A percentile compares a stretch with the other conserved stretches of the same genome.
These are phyloP conservation scores for Cytospora chrysosperma DNA, from an alignment of 2,329 filamentous ascomycete genomes.

Conservation along the genomic window DNA sequence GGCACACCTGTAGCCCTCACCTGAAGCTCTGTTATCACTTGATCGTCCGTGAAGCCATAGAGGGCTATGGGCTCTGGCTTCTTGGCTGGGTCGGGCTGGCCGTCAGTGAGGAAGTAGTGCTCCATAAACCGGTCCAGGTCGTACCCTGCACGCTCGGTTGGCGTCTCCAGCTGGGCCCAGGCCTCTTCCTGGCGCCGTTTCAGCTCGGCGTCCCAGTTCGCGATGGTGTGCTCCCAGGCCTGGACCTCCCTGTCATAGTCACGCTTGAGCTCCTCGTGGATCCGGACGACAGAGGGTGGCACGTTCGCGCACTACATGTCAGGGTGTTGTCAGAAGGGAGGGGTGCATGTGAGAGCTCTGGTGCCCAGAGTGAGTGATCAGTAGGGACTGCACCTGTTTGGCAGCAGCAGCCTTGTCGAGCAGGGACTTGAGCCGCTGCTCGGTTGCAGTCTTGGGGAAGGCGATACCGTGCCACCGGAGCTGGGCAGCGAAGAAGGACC, in stretches of 20 bases:
- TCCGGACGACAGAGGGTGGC: neutral
- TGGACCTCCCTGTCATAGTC: neutral
- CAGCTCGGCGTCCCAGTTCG: neutral
- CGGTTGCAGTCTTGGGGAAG: neutral
- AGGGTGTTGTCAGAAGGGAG: neutral
- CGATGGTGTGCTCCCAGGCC: neutral
- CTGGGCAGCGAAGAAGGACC: neutral
- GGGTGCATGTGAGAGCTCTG: neutral
- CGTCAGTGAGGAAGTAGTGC: slow-evolving; percentile 6
- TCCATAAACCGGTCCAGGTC: slow-evolving; percentile 10
- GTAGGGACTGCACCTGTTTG: neutral
- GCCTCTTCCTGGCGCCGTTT: neutral
- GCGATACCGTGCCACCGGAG: neutral
- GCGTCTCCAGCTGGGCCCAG: slow-evolving; percentile 2
- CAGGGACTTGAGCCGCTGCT: neutral
- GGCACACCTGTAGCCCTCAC: neutral
- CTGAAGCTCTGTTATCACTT: neutral
- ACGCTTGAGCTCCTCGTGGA: neutral
- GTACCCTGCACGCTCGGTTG: neutral
- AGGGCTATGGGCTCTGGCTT: slow-evolving; percentile 3
- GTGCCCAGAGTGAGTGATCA: neutral
- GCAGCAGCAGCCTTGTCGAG: slow-evolving; percentile 2
- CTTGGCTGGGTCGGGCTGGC: slow-evolving; percentile 6
- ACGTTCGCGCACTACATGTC: neutral
- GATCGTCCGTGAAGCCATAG: neutral